phyloP scores from a whole-genome alignment of 2,329 filamentous ascomycete species.

The Hyphodiscus sp. region DNA sequence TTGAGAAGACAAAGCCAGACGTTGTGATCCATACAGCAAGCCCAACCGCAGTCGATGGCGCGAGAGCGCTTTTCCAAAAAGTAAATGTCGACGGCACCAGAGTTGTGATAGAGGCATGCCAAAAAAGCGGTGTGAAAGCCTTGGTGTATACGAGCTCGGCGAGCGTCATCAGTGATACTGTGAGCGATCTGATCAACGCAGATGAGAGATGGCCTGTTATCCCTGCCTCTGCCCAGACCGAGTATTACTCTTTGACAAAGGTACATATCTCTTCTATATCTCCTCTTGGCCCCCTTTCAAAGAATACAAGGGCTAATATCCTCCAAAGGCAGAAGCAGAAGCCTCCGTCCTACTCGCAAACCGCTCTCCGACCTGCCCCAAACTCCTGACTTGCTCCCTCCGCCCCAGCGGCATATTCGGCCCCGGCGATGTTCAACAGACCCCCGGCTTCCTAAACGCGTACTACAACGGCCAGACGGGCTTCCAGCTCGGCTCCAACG shows the following conservation, averaged over 20 bases:
- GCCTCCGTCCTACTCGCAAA: conserved; percentile 72
- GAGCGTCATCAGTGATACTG: conserved; percentile 79
- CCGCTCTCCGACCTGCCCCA: conserved; percentile 39
- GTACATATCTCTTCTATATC: conserved; percentile 11
- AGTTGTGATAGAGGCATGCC: conserved; percentile 68
- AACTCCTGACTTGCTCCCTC: conserved; percentile 70
- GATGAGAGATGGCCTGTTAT: conserved; percentile 78
- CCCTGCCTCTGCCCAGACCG: conserved; percentile 60
- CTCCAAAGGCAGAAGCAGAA: conserved; percentile 64
- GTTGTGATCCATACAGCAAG: conserved; percentile 90
- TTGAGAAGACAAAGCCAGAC: conserved; percentile 64
- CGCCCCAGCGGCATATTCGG: conserved; percentile 88
- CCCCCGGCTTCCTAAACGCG: conserved; percentile 64
- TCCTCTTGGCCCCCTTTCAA: background rate
- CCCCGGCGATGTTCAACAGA: conserved; percentile 68
- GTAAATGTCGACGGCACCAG: conserved; percentile 87
- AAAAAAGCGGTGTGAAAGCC: conserved; percentile 63
- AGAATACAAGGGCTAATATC: background rate
- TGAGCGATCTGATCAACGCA: conserved; percentile 72
- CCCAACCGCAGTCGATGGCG: conserved; percentile 48
- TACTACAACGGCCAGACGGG: conserved; percentile 62
- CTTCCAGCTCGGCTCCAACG: conserved; percentile 73
- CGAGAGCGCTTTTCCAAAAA: conserved; percentile 61
- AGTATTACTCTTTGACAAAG: conserved; percentile 90
- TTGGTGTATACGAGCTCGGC: conserved; percentile 90